These are phyloP conservation scores for Dictyostelium firmibasis DNA, from an alignment of 78 protist genomes.

Conservation along the genomic window DNA sequence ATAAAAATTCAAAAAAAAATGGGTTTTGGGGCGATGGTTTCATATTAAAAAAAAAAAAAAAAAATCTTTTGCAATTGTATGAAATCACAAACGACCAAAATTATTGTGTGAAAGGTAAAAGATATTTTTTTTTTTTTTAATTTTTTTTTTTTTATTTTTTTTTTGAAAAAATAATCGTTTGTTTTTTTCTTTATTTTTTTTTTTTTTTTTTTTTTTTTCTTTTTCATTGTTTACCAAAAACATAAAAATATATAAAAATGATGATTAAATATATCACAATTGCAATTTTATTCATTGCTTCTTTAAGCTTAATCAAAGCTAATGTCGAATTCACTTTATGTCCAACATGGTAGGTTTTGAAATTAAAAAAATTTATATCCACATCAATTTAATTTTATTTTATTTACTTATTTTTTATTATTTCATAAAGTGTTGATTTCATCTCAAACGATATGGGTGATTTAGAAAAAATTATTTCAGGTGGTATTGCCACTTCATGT, in stretches of 20 bases:
- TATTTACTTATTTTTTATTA: no score
- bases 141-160: no score
- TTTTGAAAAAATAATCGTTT: background rate
- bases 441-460: background rate
- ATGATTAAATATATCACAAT: background rate
- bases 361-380: background rate
- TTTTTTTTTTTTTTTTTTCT: no score
- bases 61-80: no score
- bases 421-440: background rate
- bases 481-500: background rate
- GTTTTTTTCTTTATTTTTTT: no score
- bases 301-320: background rate
- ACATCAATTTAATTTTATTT: background rate
- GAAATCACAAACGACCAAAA: no score
- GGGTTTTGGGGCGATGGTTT: no score
- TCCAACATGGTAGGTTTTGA: background rate
- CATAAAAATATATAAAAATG: background rate
- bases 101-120: no score
- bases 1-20: no score
- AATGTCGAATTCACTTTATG: background rate
- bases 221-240: background rate
- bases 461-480: background rate
- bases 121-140: background rate
- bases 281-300: background rate
- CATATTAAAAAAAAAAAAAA: no score